Base-by-base conservation (phyloP, 805 yeast species). In the Ogataea henricii region DNA sequence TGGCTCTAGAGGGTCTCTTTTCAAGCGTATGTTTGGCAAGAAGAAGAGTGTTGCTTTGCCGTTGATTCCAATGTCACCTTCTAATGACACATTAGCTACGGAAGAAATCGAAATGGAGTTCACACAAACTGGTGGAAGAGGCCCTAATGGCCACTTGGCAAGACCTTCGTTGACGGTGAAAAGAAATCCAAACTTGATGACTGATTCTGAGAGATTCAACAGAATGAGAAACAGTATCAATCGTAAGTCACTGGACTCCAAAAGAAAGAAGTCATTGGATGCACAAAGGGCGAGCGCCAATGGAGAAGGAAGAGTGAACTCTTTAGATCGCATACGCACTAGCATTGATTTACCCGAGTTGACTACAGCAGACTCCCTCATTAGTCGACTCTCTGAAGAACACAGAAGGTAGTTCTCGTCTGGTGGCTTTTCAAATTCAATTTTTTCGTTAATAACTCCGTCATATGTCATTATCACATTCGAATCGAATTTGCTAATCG, bases 61-160 rank as follows among this genome's bases (percentile, higher is more conserved):
- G 10, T 62, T 68, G 49, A 57, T 68, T 25, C 58, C 65, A n/a
- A 42, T 59, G 3, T 63, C 64, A 4, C 68, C 59, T 6, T 74
- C 74, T 10, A 55, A 65, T 16, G 68, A 64, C 39, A 65, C 66
- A 6, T 52, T 73, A 7, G 67, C 65, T n/a, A 74, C 80, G 0
- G 83, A 78, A 54, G 82, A 77, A 50, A 78, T 78, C 46, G 75
- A 76, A 25, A 60, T 78, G 74, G 74, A 76, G 23, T 67, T 59
- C 49, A 59, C 64, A 2, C 57, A 54, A n/a, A 57, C 55, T 36
- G 57, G 55, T 30, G 40, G 43, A 16, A 45, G 46, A 23, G 39
- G 33, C 4, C 39, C 37, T 9, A 58, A 61, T 47, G 66, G 66
- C 4, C 72, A 71, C 6, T 63, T 73, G 41, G 48, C 61, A 10